Percentiles rank a stretch among this genome's conserved stretches.
These are phyloP conservation scores for Rubus idaeus DNA, from an alignment of 306 rosid genomes.

Conservation along the genomic window DNA sequence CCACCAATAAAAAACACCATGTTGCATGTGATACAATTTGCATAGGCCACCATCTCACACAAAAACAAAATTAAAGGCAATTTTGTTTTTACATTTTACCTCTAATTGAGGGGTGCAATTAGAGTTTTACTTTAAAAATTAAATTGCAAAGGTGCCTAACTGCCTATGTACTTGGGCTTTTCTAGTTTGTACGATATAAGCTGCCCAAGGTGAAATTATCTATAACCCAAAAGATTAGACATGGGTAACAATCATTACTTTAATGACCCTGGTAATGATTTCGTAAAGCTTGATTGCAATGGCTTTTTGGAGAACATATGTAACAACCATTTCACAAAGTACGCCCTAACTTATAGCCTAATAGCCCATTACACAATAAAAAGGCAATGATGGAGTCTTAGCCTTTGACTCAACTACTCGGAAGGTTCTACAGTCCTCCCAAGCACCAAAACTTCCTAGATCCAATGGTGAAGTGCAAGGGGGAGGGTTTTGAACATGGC, in stretches of 20 bases:
- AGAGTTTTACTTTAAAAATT: too few relatives aligned
- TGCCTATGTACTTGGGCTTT: not conserved
- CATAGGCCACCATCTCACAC: not conserved
- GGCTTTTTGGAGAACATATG: not conserved
- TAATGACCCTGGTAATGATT: not conserved
- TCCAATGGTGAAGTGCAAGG: too few relatives aligned
- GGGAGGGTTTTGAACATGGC: too few relatives aligned
- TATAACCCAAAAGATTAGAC: not conserved
- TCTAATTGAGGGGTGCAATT: too few relatives aligned
- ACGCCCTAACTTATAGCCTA: not conserved
- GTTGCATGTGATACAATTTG: conserved; percentile 12
- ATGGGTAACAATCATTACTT: not conserved
- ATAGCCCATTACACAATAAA: not conserved
- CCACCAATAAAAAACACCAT: not conserved
- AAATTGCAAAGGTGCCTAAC: not conserved
- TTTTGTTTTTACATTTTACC: too few relatives aligned
- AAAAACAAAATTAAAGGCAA: too few relatives aligned
- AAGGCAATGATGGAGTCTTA: not conserved
- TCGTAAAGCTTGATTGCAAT: not conserved
- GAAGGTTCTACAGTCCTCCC: too few relatives aligned
- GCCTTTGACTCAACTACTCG: not conserved
- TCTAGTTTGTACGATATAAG: not conserved
- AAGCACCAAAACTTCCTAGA: too few relatives aligned
- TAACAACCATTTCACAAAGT: not conserved
- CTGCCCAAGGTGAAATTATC: not conserved